Evolutionary conservation across 176 grass and related monocot species (phyloP).

Genomic region (Thalia dealbata): DNA sequence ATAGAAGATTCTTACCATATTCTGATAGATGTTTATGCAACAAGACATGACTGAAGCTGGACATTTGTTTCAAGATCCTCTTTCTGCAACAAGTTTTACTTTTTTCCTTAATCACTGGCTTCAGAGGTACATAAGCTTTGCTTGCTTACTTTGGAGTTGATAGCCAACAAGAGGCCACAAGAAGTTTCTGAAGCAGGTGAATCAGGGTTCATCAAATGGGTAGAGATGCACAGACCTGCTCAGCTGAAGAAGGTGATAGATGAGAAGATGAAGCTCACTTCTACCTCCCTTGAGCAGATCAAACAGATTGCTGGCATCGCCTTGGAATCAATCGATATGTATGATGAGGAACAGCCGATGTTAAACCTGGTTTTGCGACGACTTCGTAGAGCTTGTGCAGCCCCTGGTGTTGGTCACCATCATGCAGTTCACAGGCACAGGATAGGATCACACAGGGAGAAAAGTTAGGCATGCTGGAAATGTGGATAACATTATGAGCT

Average conservation of each 20-base stretch:
- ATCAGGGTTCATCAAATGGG: conserved; percentile 9
- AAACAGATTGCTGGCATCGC: background rate
- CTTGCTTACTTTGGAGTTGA: conserved; percentile 8
- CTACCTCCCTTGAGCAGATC: background rate
- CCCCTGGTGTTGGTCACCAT: background rate
- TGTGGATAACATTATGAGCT: no score
- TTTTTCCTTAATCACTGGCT: no score
- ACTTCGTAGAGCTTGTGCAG: background rate
- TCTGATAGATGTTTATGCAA: background rate
- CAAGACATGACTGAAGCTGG: background rate
- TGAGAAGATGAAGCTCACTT: conserved; percentile 10
- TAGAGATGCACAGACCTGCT: background rate
- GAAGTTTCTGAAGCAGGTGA: background rate
- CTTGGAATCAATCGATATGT: background rate
- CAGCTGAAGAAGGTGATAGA: conserved; percentile 9
- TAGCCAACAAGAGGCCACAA: conserved; percentile 3
- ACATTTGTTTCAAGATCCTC: background rate
- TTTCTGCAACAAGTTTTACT: no score
- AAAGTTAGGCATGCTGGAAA: background rate
- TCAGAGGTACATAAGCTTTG: background rate
- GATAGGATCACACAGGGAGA: background rate
- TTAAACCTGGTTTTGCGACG: background rate
- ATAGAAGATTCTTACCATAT: no score
- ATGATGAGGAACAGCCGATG: background rate
- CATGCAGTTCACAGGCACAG: background rate